Evolutionary conservation across 2,329 filamentous ascomycete species (phyloP).

Genomic region (Fusarium sp.): DNA sequence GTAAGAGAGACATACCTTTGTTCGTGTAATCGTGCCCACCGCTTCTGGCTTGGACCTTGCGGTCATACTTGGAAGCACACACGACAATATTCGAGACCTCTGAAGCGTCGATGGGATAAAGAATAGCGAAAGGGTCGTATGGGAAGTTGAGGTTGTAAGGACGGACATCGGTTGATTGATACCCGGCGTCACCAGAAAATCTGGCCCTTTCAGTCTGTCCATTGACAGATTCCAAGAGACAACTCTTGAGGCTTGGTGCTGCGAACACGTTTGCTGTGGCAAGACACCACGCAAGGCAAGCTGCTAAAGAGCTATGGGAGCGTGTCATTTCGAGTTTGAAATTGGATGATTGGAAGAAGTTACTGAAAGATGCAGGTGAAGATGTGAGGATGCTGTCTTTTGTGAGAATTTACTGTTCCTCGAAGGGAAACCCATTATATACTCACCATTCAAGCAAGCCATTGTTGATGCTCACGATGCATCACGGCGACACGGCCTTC

Average conservation of each 20-base stretch:
- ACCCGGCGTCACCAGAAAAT: neutral
- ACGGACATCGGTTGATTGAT: neutral
- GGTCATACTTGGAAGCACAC: neutral
- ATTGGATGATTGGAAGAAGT: neutral
- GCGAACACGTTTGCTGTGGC: neutral
- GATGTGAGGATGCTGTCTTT: neutral
- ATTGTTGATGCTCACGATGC: neutral
- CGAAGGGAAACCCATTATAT: neutral
- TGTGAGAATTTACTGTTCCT: neutral
- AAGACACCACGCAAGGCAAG: neutral
- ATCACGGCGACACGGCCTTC: neutral
- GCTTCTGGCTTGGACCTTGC: neutral
- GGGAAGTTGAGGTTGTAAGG: neutral
- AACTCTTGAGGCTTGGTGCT: neutral
- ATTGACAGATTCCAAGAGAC: neutral
- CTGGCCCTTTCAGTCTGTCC: neutral
- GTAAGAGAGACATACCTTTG: neutral
- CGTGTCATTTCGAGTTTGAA: neutral
- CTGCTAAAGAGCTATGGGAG: neutral
- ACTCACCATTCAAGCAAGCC: neutral
- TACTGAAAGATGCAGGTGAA: neutral
- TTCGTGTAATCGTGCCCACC: neutral
- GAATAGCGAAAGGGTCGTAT: neutral
- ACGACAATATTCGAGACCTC: neutral
- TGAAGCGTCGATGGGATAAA: neutral